Evolutionary conservation across 805 yeast species (phyloP), one percentile per base, ranked within the genome.

Genomic region (Priceomyces haplophilus): DNA sequence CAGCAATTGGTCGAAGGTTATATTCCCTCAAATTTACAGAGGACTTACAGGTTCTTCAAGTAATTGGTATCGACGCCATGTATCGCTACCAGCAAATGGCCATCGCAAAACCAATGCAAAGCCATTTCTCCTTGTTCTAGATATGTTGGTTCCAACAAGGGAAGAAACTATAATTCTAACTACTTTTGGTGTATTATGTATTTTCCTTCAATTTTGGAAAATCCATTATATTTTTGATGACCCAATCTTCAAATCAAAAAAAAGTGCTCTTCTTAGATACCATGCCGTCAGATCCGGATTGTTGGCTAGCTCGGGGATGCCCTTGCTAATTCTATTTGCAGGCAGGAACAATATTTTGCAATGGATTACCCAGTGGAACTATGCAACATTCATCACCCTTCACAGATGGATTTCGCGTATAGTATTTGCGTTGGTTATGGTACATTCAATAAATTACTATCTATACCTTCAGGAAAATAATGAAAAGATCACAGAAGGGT

Each of bases 61-160:
- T 3, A 72, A 67, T 40, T 45, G 55, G 47, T 45, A 66, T 34
- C 56, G 78, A 44, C 56, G 60, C 7, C 48, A 55, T 18, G 31
- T 74, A 6, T 56, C 69, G 0, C 47, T 69, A 2, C 78, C 80
- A n/a, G 72, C 79, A 0, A 39, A 36, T 10, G 64, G 64, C 0
- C 52, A 43, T 34, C 38, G 49, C 7, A 65, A 61, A 39, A 62
- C 73, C 20, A 42, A 51, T 13, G 67, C 59, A 40, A 45, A 49
- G 23, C 50, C 50, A 13, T 51, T 60, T 15, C 35, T 47, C 5
- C 42, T 49, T 7, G 30, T 59, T 3, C 42, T 67, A 1, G 63
- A 61, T 45, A 52, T 59, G 53, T 52, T 70, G 37, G 65, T 69
- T 8, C 77, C 78, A 3, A 60, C 76, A 4, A 55, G 76, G 29